phyloP scores from a whole-genome alignment of 441 rosid genomes.

The Flueggea neowawraea region DNA sequence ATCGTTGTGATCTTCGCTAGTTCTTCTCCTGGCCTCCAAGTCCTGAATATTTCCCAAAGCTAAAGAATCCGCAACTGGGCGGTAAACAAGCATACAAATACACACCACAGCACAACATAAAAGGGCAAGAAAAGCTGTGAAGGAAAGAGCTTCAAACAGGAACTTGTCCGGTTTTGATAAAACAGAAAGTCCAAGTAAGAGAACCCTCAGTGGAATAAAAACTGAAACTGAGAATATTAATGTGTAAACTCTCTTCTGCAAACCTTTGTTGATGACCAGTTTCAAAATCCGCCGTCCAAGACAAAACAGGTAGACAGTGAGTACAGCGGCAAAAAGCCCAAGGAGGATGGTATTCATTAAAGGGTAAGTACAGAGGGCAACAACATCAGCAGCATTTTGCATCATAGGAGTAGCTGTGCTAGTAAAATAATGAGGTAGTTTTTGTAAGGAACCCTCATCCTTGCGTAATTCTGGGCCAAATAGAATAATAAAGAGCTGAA shows the following conservation, averaged over 20 bases:
- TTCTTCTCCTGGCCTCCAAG: conserved; percentile 56
- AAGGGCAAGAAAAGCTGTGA: conserved; percentile 80
- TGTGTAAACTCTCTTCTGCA: conserved; percentile 85
- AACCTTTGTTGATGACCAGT: conserved; percentile 85
- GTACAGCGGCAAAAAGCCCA: conserved; percentile 63
- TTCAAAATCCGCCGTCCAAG: conserved; percentile 86
- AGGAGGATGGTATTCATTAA: conserved; percentile 78
- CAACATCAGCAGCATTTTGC: conserved; percentile 24
- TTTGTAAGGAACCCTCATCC: conserved; percentile 31
- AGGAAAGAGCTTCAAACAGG: conserved; percentile 73
- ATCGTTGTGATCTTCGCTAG: conserved; percentile 55
- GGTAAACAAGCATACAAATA: conserved; percentile 80
- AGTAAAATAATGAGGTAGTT: conserved; percentile 68
- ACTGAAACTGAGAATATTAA: conserved; percentile 78
- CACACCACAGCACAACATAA: conserved; percentile 71
- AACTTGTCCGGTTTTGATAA: conserved; percentile 61
- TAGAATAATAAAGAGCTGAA: conserved; percentile 72
- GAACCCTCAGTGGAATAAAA: conserved; percentile 85
- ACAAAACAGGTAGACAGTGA: conserved; percentile 80
- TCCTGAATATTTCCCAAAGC: conserved; percentile 70
- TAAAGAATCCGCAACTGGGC: conserved; percentile 87
- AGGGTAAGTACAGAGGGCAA: conserved; percentile 87
- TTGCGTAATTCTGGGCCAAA: conserved; percentile 58
- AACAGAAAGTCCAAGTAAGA: conserved; percentile 82
- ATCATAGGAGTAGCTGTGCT: conserved; percentile 35